Percentiles rank a stretch among this genome's conserved stretches.
Evolutionary conservation across 1,139 yeast genomes (phyloP).

Genomic region (Fermentozyma sake): DNA sequence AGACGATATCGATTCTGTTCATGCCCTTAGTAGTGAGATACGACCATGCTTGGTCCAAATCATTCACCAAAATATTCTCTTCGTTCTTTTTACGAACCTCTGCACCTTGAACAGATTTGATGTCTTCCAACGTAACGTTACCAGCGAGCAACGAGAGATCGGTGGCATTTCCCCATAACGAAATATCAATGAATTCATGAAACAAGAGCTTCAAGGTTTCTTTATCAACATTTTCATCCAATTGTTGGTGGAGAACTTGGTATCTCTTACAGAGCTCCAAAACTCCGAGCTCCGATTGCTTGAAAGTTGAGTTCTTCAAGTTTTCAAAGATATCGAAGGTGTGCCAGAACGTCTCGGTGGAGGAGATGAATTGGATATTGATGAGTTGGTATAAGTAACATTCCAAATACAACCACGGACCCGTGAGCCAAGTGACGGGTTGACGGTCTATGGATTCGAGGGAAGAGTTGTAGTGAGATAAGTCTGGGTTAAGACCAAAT

Average conservation of each 20-base stretch:
- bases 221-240: conserved; percentile 26
- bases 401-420: conserved; percentile 90
- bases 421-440: conserved; percentile 68
- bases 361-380: conserved; percentile 39
- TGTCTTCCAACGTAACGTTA: conserved; percentile 74
- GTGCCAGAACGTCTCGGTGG: conserved; percentile 41
- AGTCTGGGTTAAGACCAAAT: conserved; percentile 35
- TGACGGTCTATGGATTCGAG: conserved; percentile 25
- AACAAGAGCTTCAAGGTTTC: conserved; percentile 55
- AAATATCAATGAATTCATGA: conserved; percentile 79
- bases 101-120: conserved; percentile 86
- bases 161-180: conserved; percentile 97
- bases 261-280: conserved; percentile 76
- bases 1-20: conserved; percentile 72
- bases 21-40: conserved; percentile 24
- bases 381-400: conserved; percentile 75
- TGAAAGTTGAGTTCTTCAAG: conserved; percentile 70
- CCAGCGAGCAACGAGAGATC: conserved; percentile 86
- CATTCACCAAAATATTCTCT: conserved; percentile 77
- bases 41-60: conserved; percentile 66
- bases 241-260: conserved; percentile 29
- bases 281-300: conserved; percentile 73
- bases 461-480: conserved; percentile 49
- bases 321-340: conserved; percentile 66
- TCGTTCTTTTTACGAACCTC: conserved; percentile 81